Evolutionary conservation across 371 early-diverging fungal genomes (phyloP), one percentile per base, ranked within the genome.

Genomic region (Rhizopus arrhizus): DNA sequence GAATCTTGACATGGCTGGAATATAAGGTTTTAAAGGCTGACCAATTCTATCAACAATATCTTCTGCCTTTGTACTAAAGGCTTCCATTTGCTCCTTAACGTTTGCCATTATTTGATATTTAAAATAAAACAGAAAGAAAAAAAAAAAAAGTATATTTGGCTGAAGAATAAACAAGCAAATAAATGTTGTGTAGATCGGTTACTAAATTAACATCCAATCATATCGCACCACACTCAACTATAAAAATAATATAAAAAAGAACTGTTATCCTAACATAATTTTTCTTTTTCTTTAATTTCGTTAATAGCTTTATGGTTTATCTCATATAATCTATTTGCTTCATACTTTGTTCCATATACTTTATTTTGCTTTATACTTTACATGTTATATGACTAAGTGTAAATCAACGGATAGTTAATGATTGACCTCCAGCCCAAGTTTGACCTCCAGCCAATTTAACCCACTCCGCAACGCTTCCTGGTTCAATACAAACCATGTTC

Each of bases 401-500:
- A 22, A 22, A 22, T 22, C 22, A 22, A 22, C 22, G 22, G 22
- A 58, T 82, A 10, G 84, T 75, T 33, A 93, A 75, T 16, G 83
- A 75, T 80, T 94, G 95, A 41, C 89, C 85, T 56, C 89, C 92
- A 32, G 82, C 79, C 87, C 92, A 89, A 34, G 80, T 80, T 61
- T 87, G 76, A 33, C 86, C 88, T 34, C 81, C 77, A 31, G 73
- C 80, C 28, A 96, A 78, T 46, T 72, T 67, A 38, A 93, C 80
- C 69, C 85, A 84, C 36, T 83, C 80, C n/a, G 88, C 84, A 28
- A 95, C 95, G 32, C 87, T 82, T 11, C 97, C 97, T 13, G 85
- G 89, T 75, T 96, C 95, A 15, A 95, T 91, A 62, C 95, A 95
- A 41, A 95, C 75, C 92, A 94, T 94, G 50, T 87, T 68, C 42